Base-by-base conservation (phyloP, 768 basidiomycete genomes). In the Leucocoprinus birnbaumii region DNA sequence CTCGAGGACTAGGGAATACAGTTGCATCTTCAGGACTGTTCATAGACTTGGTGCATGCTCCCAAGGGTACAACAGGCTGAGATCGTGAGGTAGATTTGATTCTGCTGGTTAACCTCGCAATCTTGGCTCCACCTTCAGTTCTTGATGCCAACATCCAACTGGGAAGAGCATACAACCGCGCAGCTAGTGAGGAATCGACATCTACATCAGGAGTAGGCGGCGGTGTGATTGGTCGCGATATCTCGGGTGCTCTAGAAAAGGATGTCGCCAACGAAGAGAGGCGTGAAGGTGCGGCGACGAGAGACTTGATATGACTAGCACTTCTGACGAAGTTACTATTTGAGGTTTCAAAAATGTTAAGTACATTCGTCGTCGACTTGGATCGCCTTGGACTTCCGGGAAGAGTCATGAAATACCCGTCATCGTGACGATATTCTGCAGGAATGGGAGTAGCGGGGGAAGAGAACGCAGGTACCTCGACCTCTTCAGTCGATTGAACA, bases 261-360 rank as follows among this genome's bases (percentile, higher is more conserved):
- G 49, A 49, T n/a, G 53, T 44, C n/a, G 54, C 50, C 18, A 51
- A 46, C 5, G 63, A 57, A 11, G 59, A 55, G 8, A 44, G 54
- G 21, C 54, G 27, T 21, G 25, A 43, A 14, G 54, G 37, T 9
- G 40, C 16, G 9, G 54, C 43, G 19, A 22, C 45, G 8, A 13
- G 55, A 25, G 45, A 8, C 31, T 42, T 48, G 8, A 53, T 44
- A 44, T 14, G 34, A 42, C 7, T 6, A 26, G 24, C 38, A 40
- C 34, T 19, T 22, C 26, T n/a, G 11, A 31, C 11, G 6, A 11
- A 31, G 25, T 46, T 25, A 34, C 18, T 24, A 40, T 19, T n/a
- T 3, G 42, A 11, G 19, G 25, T 46, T 4, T 46, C 38, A 16
- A 55, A 25, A 13, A 26, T 37, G 16, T 16, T 22, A 5, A 47